Percentiles rank a stretch among this genome's conserved stretches.
Conservation (phyloP, 176 grass and related monocot genomes). For the Pontederia paniculata region DNA sequence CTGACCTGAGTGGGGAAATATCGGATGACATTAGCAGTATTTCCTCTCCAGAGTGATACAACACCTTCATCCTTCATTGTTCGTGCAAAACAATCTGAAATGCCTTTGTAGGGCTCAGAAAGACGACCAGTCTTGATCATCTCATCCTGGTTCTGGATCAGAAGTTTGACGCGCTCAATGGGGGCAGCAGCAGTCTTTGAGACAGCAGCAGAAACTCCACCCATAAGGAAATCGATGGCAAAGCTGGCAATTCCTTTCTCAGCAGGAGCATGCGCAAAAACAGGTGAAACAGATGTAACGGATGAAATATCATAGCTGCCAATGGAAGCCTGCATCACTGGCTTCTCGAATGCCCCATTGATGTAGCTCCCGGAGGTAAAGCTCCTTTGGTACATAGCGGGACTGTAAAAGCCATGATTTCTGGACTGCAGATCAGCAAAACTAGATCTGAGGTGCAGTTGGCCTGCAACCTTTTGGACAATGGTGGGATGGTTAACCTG, state of each 20-base stretch:
- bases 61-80: no score
- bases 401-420: neutral
- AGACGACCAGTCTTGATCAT: no score
- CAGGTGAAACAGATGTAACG: slow-evolving; percentile 1
- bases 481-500: slow-evolving; percentile 3
- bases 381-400: neutral
- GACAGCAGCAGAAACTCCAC: no score
- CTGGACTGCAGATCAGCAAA: neutral
- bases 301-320: neutral
- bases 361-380: neutral
- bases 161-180: no score
- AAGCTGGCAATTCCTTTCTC: slow-evolving; percentile 1
- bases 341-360: neutral
- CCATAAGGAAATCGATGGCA: no score
- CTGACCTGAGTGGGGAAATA: no score
- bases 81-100: no score
- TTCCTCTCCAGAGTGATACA: no score
- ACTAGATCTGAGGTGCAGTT: neutral
- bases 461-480: neutral
- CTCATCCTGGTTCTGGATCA: no score
- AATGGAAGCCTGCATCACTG: neutral
- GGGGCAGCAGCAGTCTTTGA: no score
- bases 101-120: no score
- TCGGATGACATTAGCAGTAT: no score
- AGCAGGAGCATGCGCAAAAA: slow-evolving; percentile 2